A percentile compares a stretch with the other conserved stretches of the same genome.
Evolutionary conservation across 495 filamentous ascomycete species (phyloP).

Genomic region (Talaromyces trachyspermus): DNA sequence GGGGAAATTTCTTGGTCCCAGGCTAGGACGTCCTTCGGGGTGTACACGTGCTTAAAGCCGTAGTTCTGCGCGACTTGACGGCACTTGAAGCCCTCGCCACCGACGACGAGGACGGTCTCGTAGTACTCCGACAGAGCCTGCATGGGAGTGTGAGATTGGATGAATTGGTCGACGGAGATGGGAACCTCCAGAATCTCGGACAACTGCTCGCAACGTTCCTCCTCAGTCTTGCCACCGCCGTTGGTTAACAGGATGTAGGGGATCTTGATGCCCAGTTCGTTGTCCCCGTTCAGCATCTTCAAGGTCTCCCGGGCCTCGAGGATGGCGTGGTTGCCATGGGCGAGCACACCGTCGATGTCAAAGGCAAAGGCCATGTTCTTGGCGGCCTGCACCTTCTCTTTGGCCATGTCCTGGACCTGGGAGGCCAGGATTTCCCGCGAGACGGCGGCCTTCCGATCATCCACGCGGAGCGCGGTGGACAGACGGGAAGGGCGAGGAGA

Average conservation of each 20-base stretch:
- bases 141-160: constrained; percentile 93
- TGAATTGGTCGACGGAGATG: constrained; percentile 82
- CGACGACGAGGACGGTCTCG: constrained; percentile 76
- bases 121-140: constrained; percentile 77
- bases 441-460: constrained; percentile 37
- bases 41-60: constrained; percentile 82
- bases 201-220: constrained; percentile 73
- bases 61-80: constrained; percentile 78
- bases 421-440: constrained; percentile 65
- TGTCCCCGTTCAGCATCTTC: constrained; percentile 78
- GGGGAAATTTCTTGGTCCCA: constrained; percentile 75
- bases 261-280: constrained; percentile 76
- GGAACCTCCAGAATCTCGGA: constrained; percentile 62
- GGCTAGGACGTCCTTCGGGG: constrained; percentile 84
- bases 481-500: constrained; percentile 63
- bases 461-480: constrained; percentile 41
- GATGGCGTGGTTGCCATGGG: constrained; percentile 72
- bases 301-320: constrained; percentile 78
- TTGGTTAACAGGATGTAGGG: constrained; percentile 94
- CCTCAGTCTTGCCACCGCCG: constrained; percentile 84
- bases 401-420: constrained; percentile 63
- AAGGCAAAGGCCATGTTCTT: constrained; percentile 82
- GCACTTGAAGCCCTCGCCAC: constrained; percentile 85
- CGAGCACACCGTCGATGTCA: constrained; percentile 85
- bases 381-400: constrained; percentile 57